Evolutionary conservation across 1,139 yeast genomes (phyloP).

Genomic region (Geotrichum macrosporum): DNA sequence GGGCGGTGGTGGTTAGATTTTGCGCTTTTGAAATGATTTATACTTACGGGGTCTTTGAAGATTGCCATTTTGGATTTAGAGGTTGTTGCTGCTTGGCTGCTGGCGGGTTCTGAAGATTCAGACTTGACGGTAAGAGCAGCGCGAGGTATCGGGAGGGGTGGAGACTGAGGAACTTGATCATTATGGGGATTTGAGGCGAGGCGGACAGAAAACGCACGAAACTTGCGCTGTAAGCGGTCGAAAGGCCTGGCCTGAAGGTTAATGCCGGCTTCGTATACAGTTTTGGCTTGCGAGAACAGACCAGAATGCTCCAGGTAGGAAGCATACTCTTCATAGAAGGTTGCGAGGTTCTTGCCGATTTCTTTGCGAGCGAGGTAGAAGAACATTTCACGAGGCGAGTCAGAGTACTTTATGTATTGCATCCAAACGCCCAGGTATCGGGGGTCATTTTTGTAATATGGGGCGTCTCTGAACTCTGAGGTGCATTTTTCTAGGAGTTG

Average conservation of each 20-base stretch:
- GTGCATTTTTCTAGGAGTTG: constrained; percentile 69
- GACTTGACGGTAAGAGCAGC: constrained; percentile 27
- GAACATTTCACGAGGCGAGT: constrained; percentile 67
- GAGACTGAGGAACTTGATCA: constrained; percentile 32
- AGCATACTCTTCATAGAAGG: constrained; percentile 80
- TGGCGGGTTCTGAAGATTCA: constrained; percentile 1
- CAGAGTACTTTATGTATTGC: constrained; percentile 63
- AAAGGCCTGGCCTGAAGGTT: constrained; percentile 60
- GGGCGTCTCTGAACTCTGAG: constrained; percentile 58
- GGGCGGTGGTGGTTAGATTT: too few relatives aligned
- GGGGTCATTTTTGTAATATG: constrained; percentile 72
- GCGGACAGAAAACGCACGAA: constrained; percentile 46
- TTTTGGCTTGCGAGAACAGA: constrained; percentile 54
- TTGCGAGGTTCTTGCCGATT: constrained; percentile 64
- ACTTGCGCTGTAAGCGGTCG: constrained; percentile 49
- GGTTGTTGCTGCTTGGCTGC: not conserved
- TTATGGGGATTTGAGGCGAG: constrained; percentile 31
- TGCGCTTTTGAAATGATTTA: too few relatives aligned
- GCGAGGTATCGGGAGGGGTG: constrained; percentile 26
- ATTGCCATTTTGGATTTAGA: constrained; percentile 37
- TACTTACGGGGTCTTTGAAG: constrained; percentile 41
- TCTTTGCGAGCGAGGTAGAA: constrained; percentile 66
- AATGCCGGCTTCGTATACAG: constrained; percentile 60
- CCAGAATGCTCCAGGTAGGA: constrained; percentile 53
- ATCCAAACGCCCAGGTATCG: constrained; percentile 79